Evolutionary conservation across 106 monocot species (phyloP), one percentile per base, ranked within the genome.

Genomic region (Posidonia australis): DNA sequence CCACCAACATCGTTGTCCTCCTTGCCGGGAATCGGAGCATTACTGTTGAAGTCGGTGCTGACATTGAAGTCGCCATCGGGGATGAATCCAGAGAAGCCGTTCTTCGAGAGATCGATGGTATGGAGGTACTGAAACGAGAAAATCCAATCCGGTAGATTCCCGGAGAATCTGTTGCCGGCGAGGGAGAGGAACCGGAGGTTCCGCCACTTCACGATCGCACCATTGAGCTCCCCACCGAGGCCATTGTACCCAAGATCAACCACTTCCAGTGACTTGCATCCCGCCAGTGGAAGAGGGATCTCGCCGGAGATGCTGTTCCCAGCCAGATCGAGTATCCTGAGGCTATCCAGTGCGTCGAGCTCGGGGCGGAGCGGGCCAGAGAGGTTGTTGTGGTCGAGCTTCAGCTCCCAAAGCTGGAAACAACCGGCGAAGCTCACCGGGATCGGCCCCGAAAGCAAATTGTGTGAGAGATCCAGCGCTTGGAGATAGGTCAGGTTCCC

Each of bases 401-500:
- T 79, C 61, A 93, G 86, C 70, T 79, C 79, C 82, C 81, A 79
- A 10, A 93, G 77, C 79, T 93, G 89, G 66, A 93, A 93, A 67
- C 93, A 93, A 3, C 89, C 89, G 5, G 88, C 79, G 16, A 93
- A 77, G 44, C 85, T 74, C 27, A 81, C 66, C 0, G 85, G 86
- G n/a, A 93, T 86, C 14, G 73, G 41, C 13, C 93, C 93, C 14
- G 93, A 89, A 13, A 93, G 70, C 3, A 20, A 45, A 49, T 93
- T 93, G 65, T 71, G 46, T 0, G 89, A 86, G 10, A 93, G 72
- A 67, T 93, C 89, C 10, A 93, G 77, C 9, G 76, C 79, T 27
- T 84, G 89, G 67, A 93, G 89, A 30, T 86, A 90, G 3, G 90
- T 90, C 43, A 98, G 72, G 48, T 90, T 98, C 46, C 96, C 90